Percentiles rank a stretch among this genome's conserved stretches.
These are phyloP conservation scores for Candida loeiensis DNA, from an alignment of 805 yeast species.

Conservation along the genomic window DNA sequence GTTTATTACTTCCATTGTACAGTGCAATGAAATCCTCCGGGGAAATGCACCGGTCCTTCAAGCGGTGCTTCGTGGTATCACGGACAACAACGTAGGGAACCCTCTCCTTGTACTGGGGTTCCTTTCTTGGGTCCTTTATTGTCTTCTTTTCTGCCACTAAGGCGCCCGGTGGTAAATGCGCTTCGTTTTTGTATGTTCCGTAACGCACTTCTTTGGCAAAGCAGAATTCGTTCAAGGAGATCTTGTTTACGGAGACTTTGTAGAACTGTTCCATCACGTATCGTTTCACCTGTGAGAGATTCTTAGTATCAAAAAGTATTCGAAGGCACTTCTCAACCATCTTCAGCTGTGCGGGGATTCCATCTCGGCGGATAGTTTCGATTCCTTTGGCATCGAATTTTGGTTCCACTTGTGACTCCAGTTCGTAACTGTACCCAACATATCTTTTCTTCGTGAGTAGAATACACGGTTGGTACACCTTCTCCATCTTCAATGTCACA, in stretches of 20 bases:
- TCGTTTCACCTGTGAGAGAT: conserved; percentile 64
- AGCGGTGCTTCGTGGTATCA: conserved; percentile 49
- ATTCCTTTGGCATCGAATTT: conserved; percentile 94
- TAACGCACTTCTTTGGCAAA: conserved; percentile 87
- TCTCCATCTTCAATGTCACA: conserved; percentile 79
- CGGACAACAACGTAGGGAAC: conserved; percentile 80
- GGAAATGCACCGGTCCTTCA: conserved; percentile 74
- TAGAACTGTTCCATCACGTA: conserved; percentile 65
- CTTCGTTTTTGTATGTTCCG: conserved; percentile 75
- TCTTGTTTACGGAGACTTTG: conserved; percentile 59
- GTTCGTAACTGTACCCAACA: conserved; percentile 80
- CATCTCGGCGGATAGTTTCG: conserved; percentile 92
- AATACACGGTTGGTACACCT: conserved; percentile 85
- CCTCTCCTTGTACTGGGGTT: conserved; percentile 85
- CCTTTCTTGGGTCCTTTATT: conserved; percentile 63
- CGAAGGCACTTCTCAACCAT: conserved; percentile 69
- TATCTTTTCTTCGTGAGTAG: conserved; percentile 84
- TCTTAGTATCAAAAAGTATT: conserved; percentile 65
- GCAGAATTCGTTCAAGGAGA: conserved; percentile 77
- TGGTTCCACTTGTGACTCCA: conserved; percentile 51
- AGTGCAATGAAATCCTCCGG: conserved; percentile 67
- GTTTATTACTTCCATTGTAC: conserved; percentile 25
- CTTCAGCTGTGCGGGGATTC: conserved; percentile 86
- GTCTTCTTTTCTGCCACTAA: conserved; percentile 63
- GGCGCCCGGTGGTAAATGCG: conserved; percentile 88